These are phyloP conservation scores for Linnemannia elongata DNA, from an alignment of 192 early-diverging fungal genomes.

Conservation along the genomic window DNA sequence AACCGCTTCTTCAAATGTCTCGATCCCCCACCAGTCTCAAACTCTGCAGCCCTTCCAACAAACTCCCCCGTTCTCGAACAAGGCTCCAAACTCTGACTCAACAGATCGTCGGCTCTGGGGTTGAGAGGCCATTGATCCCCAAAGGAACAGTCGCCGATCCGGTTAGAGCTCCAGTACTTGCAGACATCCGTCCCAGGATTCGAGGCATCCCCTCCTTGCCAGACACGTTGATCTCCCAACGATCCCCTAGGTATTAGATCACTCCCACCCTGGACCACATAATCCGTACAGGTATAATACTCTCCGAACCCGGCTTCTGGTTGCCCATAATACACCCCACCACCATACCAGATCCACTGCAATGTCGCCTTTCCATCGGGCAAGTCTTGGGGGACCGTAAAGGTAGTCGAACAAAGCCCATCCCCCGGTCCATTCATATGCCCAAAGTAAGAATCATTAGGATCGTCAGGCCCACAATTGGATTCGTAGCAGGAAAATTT, in stretches of 20 bases:
- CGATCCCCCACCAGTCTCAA: constrained; percentile 39
- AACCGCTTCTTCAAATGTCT: constrained; percentile 25
- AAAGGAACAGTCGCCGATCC: constrained; percentile 71
- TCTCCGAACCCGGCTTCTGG: constrained; percentile 70
- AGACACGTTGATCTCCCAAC: constrained; percentile 39
- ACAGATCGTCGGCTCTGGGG: constrained; percentile 61
- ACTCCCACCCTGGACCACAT: constrained; percentile 64
- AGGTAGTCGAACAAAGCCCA: constrained; percentile 63
- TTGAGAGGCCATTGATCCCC: constrained; percentile 59
- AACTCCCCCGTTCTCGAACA: constrained; percentile 59
- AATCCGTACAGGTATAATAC: constrained; percentile 70
- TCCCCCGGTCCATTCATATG: constrained; percentile 67
- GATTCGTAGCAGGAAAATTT: constrained; percentile 73
- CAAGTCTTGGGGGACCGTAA: constrained; percentile 66
- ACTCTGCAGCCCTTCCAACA: constrained; percentile 62
- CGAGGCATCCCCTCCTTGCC: constrained; percentile 65
- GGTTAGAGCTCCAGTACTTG: constrained; percentile 76
- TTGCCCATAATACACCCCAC: constrained; percentile 71
- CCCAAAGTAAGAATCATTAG: constrained; percentile 58
- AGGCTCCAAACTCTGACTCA: constrained; percentile 71
- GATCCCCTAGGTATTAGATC: constrained; percentile 30
- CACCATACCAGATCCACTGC: constrained; percentile 76
- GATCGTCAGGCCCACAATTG: constrained; percentile 65
- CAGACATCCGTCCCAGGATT: constrained; percentile 69
- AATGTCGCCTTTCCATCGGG: constrained; percentile 68